Evolutionary conservation across 2,329 filamentous ascomycete species (phyloP).

Genomic region (Periglandula ipomoeae): DNA sequence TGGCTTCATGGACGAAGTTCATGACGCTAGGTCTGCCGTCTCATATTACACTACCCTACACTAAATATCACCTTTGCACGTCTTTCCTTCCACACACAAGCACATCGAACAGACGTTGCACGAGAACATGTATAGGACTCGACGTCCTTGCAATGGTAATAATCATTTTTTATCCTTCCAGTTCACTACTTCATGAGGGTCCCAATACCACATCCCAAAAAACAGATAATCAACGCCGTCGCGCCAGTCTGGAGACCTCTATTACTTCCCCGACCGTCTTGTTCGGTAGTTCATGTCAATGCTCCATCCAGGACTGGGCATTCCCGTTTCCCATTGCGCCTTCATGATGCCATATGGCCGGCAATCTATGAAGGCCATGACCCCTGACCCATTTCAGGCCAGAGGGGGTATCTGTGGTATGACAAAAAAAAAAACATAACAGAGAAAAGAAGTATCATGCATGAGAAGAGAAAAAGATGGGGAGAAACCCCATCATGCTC

Average conservation of each 20-base stretch:
- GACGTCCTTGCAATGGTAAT: not conserved
- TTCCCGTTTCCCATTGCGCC: constrained; percentile 5
- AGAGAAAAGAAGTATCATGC: not conserved
- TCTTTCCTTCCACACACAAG: not conserved
- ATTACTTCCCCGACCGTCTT: constrained; percentile 1
- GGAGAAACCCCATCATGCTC: not conserved
- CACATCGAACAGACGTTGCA: not conserved
- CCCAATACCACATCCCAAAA: constrained; percentile 2
- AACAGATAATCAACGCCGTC: constrained; percentile 3
- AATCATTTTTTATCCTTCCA: not conserved
- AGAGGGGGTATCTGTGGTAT: constrained; percentile 8
- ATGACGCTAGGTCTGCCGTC: too few relatives aligned
- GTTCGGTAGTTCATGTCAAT: constrained; percentile 5
- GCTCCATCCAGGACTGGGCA: constrained; percentile 3
- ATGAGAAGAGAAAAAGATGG: not conserved
- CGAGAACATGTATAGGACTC: not conserved
- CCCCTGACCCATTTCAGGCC: not conserved
- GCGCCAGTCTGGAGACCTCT: constrained; percentile 5
- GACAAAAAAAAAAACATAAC: constrained; percentile 2
- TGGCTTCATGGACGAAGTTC: too few relatives aligned
- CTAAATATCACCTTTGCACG: too few relatives aligned
- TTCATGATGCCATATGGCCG: constrained; percentile 2
- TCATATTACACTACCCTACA: too few relatives aligned
- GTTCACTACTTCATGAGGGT: not conserved
- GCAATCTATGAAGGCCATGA: constrained; percentile 5